These are phyloP conservation scores for Cyclotella atomus DNA, from an alignment of 108 stramenopile genomes.

Conservation along the genomic window DNA sequence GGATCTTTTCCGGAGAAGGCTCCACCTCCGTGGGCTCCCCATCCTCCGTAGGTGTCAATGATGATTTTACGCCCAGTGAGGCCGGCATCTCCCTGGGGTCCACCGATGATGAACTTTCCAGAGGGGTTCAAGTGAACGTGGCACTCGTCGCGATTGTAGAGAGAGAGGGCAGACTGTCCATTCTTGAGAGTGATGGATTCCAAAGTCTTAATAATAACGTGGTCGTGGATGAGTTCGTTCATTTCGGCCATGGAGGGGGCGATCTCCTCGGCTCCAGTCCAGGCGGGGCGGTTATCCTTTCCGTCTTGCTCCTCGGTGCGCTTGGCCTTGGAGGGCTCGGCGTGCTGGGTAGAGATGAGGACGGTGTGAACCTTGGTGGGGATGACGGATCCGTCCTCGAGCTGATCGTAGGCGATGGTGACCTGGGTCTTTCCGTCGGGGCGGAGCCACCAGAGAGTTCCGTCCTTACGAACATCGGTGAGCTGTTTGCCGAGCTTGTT, in stretches of 20 bases:
- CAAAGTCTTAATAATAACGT: constrained; percentile 79
- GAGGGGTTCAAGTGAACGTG: constrained; percentile 96
- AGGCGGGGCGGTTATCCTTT: constrained; percentile 93
- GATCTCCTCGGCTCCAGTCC: constrained; percentile 74
- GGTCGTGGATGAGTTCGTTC: constrained; percentile 84
- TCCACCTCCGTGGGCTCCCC: constrained; percentile 98
- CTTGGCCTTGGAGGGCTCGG: constrained; percentile 89
- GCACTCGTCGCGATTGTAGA: constrained; percentile 84
- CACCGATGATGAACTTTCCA: constrained; percentile 97
- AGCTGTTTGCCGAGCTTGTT: constrained; percentile 92
- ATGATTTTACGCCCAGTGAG: constrained; percentile 98
- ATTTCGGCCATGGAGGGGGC: constrained; percentile 85
- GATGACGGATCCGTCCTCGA: constrained; percentile 87
- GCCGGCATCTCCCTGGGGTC: constrained; percentile 98
- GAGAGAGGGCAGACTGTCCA: constrained; percentile 65
- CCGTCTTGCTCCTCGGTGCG: constrained; percentile 93
- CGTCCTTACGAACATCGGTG: constrained; percentile 97
- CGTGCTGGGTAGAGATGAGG: constrained; percentile 98
- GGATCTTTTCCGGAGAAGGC: constrained; percentile 98
- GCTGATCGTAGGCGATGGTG: constrained; percentile 93
- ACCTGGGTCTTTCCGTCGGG: constrained; percentile 99
- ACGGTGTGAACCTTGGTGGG: constrained; percentile 97
- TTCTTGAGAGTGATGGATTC: constrained; percentile 80
- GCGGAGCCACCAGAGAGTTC: constrained; percentile 93
- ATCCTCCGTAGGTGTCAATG: constrained; percentile 98